Percentiles rank a stretch among this genome's conserved stretches.
phyloP scores from a whole-genome alignment of 2,329 filamentous ascomycete species.

The Podosphaera fusca region DNA sequence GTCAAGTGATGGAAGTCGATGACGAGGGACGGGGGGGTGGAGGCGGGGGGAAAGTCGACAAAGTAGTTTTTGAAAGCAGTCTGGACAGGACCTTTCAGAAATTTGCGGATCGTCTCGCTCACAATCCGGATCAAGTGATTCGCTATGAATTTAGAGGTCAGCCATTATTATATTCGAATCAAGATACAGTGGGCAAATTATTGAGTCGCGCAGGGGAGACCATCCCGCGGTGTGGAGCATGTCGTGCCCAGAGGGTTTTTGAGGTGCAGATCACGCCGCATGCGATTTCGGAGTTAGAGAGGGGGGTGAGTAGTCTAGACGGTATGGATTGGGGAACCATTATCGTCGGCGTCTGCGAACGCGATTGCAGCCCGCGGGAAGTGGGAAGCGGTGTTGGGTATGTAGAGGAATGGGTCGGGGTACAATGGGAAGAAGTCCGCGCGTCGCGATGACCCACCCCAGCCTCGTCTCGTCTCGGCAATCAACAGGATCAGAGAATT shows the following conservation, averaged over 20 bases:
- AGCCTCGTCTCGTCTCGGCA: not conserved
- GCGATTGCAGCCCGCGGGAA: constrained; percentile 45
- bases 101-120: constrained; percentile 53
- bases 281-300: constrained; percentile 72
- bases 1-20: constrained; percentile 24
- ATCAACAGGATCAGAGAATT: not conserved
- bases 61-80: constrained; percentile 46
- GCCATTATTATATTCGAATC: constrained; percentile 61
- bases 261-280: constrained; percentile 85
- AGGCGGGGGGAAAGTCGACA: constrained; percentile 33
- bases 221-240: constrained; percentile 57
- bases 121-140: constrained; percentile 66
- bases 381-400: constrained; percentile 48
- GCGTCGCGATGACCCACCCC: not conserved
- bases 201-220: constrained; percentile 20
- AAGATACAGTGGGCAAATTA: constrained; percentile 47
- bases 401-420: constrained; percentile 87
- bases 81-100: constrained; percentile 60
- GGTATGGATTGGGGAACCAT: constrained; percentile 98
- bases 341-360: constrained; percentile 61
- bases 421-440: constrained; percentile 76
- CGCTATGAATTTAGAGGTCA: constrained; percentile 54
- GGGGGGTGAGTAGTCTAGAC: constrained; percentile 41
- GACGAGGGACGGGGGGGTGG: constrained; percentile 17
- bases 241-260: constrained; percentile 54